phyloP scores from a whole-genome alignment of 495 filamentous ascomycete genomes.

The Jackrogersella multiformis region DNA sequence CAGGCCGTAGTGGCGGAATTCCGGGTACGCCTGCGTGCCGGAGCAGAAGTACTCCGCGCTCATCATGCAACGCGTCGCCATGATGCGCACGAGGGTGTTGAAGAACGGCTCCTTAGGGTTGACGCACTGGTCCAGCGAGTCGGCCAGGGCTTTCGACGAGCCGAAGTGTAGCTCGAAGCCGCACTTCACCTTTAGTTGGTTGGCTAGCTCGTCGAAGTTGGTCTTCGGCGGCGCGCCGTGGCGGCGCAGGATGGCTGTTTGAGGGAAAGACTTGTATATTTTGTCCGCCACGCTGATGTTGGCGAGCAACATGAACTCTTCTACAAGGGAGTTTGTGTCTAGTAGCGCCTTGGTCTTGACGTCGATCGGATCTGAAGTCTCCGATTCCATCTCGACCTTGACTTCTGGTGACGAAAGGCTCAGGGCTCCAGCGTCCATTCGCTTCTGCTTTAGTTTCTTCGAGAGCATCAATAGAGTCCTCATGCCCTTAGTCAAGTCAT shows the following conservation, averaged over 20 bases:
- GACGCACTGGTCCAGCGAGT: slow-evolving; percentile 85
- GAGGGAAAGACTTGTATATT: slow-evolving; percentile 88
- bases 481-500: slow-evolving; percentile 92
- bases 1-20: slow-evolving; percentile 96
- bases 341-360: slow-evolving; percentile 92
- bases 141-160: slow-evolving; percentile 88
- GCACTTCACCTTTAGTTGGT: slow-evolving; percentile 86
- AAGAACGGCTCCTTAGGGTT: slow-evolving; percentile 92
- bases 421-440: slow-evolving; percentile 93
- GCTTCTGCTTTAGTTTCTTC: slow-evolving; percentile 92
- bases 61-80: slow-evolving; percentile 99
- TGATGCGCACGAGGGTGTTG: slow-evolving; percentile 95
- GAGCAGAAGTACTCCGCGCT: slow-evolving; percentile 98
- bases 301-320: slow-evolving; percentile 99
- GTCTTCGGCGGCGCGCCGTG: slow-evolving; percentile 91
- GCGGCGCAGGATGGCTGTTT: slow-evolving; percentile 91
- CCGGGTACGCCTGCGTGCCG: slow-evolving; percentile 87
- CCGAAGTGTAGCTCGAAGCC: slow-evolving; percentile 80
- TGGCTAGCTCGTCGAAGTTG: slow-evolving; percentile 93
- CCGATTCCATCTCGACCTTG: slow-evolving; percentile 89
- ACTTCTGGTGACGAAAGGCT: slow-evolving; percentile 97
- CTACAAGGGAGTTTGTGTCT: slow-evolving; percentile 96
- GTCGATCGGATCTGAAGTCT: slow-evolving; percentile 95
- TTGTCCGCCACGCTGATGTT: slow-evolving; percentile 92
- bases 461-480: slow-evolving; percentile 86